Percentiles rank a stretch among this genome's conserved stretches.
phyloP scores from a whole-genome alignment of 495 filamentous ascomycete species.

The Hyaloscypha bicolor region DNA sequence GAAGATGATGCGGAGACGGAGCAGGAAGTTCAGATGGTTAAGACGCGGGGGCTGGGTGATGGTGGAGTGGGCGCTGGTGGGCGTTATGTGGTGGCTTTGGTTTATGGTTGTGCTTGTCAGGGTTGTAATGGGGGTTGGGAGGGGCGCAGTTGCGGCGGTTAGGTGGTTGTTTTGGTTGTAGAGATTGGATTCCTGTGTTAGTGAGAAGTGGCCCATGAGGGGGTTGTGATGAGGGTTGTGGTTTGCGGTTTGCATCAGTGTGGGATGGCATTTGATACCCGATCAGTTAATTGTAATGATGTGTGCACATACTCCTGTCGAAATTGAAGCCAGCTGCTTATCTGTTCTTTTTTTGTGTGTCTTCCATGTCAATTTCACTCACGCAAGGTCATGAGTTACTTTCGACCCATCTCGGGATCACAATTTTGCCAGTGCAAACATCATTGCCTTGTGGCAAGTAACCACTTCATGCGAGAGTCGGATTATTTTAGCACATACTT shows the following conservation, averaged over 20 bases:
- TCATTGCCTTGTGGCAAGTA: too few species aligned
- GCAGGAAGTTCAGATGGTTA: slow-evolving; percentile 72
- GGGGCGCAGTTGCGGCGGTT: slow-evolving; percentile 56
- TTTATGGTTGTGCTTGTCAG: slow-evolving; percentile 72
- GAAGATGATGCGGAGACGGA: slow-evolving; percentile 64
- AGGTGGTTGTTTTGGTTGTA: slow-evolving; percentile 82
- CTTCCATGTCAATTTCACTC: neutral
- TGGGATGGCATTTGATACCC: slow-evolving; percentile 15
- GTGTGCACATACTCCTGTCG: neutral
- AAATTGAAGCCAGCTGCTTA: too few species aligned
- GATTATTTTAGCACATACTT: too few species aligned
- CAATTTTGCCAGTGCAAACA: too few species aligned
- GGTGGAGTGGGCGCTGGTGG: slow-evolving; percentile 79
- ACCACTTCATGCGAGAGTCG: too few species aligned
- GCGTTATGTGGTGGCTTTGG: slow-evolving; percentile 85
- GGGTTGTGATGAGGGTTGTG: neutral
- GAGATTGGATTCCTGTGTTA: neutral
- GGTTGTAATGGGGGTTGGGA: slow-evolving; percentile 59
- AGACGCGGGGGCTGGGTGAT: slow-evolving; percentile 67
- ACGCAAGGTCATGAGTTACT: too few species aligned
- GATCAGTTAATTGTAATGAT: neutral
- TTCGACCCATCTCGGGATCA: too few species aligned
- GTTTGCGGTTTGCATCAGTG: neutral
- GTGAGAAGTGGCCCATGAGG: neutral
- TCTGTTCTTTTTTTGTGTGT: neutral